Evolutionary conservation across 257 asterid genomes (phyloP).

Genomic region (Ocimum tenuiflorum): DNA sequence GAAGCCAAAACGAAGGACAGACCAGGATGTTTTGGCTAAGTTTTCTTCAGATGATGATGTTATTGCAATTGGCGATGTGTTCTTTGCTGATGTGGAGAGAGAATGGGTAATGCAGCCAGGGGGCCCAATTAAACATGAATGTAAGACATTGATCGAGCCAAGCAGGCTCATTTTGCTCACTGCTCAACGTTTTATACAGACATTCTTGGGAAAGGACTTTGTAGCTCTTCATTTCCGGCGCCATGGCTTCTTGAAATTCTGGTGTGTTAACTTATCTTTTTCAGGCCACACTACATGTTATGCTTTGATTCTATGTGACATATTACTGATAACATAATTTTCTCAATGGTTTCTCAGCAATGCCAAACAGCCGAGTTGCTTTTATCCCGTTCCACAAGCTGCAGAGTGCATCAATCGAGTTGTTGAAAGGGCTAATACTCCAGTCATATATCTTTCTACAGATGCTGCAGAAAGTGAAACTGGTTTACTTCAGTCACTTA

Average conservation of each 20-base stretch:
- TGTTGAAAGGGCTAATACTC: slow-evolving; percentile 58
- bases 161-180: slow-evolving; percentile 81
- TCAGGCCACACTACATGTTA: background rate
- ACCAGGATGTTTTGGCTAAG: slow-evolving; percentile 55
- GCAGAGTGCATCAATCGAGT: slow-evolving; percentile 86
- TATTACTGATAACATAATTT: slow-evolving; percentile 1
- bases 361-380: slow-evolving; percentile 79
- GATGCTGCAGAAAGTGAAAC: slow-evolving; percentile 98
- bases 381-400: slow-evolving; percentile 93
- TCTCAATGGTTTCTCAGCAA: slow-evolving; percentile 50
- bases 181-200: slow-evolving; percentile 91
- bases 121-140: slow-evolving; percentile 82
- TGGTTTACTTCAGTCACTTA: slow-evolving; percentile 72
- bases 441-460: slow-evolving; percentile 84
- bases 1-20: slow-evolving; percentile 58
- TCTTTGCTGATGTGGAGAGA: slow-evolving; percentile 86
- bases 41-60: slow-evolving; percentile 66
- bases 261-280: slow-evolving; percentile 38
- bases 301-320: slow-evolving; percentile 14
- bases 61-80: slow-evolving; percentile 88
- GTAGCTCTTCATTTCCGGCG: slow-evolving; percentile 91
- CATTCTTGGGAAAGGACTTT: slow-evolving; percentile 81
- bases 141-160: slow-evolving; percentile 84
- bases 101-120: slow-evolving; percentile 94
- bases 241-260: slow-evolving; percentile 96